A percentile compares a stretch with the other conserved stretches of the same genome.
phyloP scores from a whole-genome alignment of 1,139 yeast species.

The Hansenula lynferdii region DNA sequence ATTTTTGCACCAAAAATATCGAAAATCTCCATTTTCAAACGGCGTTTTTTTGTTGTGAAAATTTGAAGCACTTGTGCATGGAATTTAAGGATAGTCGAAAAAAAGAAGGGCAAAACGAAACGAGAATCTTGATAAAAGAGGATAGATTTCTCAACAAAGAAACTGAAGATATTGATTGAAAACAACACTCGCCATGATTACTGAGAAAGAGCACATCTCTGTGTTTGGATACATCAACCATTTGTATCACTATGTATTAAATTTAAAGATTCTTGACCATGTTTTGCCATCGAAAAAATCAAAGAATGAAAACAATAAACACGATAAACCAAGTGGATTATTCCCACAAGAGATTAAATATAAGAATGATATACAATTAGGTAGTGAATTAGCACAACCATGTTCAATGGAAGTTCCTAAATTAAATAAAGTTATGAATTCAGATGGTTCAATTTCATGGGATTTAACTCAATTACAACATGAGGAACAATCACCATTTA shows the following conservation, averaged over 20 bases:
- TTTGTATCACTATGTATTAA: neutral
- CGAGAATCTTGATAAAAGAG: neutral
- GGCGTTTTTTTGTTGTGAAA: no score
- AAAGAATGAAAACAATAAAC: neutral
- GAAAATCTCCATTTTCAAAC: no score
- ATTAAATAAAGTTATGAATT: slow-evolving; percentile 46
- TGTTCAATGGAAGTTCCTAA: slow-evolving; percentile 51
- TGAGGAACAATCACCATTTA: slow-evolving; percentile 23
- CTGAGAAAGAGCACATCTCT: neutral
- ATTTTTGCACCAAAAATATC: no score
- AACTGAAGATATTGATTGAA: no score
- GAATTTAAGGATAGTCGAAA: neutral
- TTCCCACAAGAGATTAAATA: slow-evolving; percentile 18
- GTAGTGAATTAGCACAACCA: slow-evolving; percentile 14
- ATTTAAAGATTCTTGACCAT: neutral
- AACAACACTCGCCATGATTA: neutral
- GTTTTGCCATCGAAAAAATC: slow-evolving; percentile 1
- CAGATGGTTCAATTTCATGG: slow-evolving; percentile 56
- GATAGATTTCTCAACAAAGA: no score
- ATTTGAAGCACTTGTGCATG: no score
- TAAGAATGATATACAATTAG: slow-evolving; percentile 9
- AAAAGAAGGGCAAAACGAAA: neutral
- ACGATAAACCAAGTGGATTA: slow-evolving; percentile 3
- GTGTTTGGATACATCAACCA: slow-evolving; percentile 1
- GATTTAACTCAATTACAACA: slow-evolving; percentile 26